These are phyloP conservation scores for Candida xyloterini DNA, from an alignment of 805 yeast species.

Conservation along the genomic window DNA sequence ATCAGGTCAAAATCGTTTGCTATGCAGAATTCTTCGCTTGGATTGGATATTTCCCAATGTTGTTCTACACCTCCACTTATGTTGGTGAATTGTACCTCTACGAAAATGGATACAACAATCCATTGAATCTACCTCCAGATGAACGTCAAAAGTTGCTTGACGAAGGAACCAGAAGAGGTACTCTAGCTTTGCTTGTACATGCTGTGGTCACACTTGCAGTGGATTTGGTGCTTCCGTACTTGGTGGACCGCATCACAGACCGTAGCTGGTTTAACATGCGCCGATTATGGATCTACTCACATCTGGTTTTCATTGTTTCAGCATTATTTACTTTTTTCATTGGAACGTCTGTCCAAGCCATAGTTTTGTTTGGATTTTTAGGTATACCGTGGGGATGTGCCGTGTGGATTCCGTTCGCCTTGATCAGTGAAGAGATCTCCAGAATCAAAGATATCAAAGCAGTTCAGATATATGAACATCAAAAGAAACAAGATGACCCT, in stretches of 20 bases:
- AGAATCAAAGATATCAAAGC: constrained; percentile 48
- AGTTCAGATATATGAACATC: constrained; percentile 23
- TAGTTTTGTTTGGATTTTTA: constrained; percentile 46
- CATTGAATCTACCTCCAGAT: constrained; percentile 40
- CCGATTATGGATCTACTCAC: constrained; percentile 50
- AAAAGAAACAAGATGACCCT: constrained; percentile 11
- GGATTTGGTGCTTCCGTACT: constrained; percentile 43
- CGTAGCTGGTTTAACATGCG: constrained; percentile 28
- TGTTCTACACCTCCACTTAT: constrained; percentile 63
- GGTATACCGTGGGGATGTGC: constrained; percentile 68
- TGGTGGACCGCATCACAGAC: constrained; percentile 29
- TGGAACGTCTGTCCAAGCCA: constrained; percentile 39
- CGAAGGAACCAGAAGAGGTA: constrained; percentile 49
- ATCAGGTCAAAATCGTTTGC: constrained; percentile 50
- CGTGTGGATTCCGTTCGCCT: constrained; percentile 63
- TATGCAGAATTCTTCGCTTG: constrained; percentile 61
- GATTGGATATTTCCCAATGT: constrained; percentile 66
- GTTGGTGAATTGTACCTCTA: constrained; percentile 55
- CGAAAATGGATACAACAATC: constrained; percentile 38
- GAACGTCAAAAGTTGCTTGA: constrained; percentile 36
- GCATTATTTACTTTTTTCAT: constrained; percentile 48
- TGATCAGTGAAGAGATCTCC: constrained; percentile 56
- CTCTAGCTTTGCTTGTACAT: constrained; percentile 48
- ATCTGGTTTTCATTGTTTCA: constrained; percentile 46
- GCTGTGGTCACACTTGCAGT: constrained; percentile 45